A percentile compares a stretch with the other conserved stretches of the same genome.
phyloP scores from a whole-genome alignment of 139 green algal genomes.

The Chlamydomonas incerta region DNA sequence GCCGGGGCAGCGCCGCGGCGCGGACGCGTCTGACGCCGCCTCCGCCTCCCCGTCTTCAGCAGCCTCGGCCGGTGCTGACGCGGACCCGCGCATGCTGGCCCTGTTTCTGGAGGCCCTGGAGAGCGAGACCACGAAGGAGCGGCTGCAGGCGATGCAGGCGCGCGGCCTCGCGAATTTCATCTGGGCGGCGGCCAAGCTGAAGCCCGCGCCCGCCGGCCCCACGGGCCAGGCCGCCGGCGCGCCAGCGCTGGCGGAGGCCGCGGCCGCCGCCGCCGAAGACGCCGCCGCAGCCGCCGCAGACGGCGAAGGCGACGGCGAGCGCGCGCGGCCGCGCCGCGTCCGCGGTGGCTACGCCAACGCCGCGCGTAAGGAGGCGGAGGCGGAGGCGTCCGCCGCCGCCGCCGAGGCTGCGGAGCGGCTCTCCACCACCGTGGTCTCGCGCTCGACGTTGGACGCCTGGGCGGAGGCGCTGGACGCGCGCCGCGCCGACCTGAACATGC shows the following conservation, averaged over 20 bases:
- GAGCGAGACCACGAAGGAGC: neutral
- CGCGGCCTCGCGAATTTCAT: constrained; percentile 29
- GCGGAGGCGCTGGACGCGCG: neutral
- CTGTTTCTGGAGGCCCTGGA: constrained; percentile 5
- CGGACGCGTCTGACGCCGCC: neutral
- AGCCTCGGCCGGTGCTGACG: neutral
- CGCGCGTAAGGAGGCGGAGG: neutral
- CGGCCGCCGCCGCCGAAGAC: neutral
- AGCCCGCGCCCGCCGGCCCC: neutral
- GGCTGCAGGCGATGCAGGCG: constrained; percentile 4
- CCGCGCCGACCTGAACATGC: constrained; percentile 5
- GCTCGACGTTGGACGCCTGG: constrained; percentile 14
- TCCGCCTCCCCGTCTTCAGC: neutral
- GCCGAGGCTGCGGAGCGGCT: neutral
- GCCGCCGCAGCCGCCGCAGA: neutral
- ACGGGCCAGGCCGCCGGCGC: neutral
- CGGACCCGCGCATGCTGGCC: neutral
- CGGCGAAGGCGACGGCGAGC: neutral
- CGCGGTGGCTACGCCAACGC: neutral
- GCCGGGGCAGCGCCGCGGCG: too few relatives aligned
- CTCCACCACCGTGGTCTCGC: neutral
- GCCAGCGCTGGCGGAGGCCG: neutral
- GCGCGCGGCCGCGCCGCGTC: neutral
- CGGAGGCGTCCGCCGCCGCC: neutral
- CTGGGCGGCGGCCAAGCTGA: constrained; percentile 26